Percentiles rank a stretch among this genome's conserved stretches.
Conservation (phyloP, 2,329 filamentous ascomycete genomes). For the Ophiostoma ulmi region DNA sequence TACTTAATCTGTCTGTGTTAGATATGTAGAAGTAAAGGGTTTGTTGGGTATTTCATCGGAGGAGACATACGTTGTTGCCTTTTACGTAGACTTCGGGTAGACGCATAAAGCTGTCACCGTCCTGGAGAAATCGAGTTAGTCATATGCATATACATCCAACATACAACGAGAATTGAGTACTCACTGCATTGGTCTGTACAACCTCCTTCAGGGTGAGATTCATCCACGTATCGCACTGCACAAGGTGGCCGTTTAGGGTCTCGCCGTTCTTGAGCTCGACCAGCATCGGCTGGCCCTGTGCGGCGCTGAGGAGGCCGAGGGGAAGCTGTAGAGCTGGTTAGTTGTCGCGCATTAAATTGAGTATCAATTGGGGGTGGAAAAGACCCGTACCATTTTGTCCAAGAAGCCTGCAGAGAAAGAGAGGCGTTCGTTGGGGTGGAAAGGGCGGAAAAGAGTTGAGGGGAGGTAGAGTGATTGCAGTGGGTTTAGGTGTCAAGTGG, state of each 20-base stretch:
- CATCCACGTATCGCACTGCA: constrained; percentile 99
- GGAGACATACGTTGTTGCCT: constrained; percentile 78
- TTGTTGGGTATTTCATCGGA: neutral
- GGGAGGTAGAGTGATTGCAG: constrained; percentile 9
- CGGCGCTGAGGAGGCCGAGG: constrained; percentile 83
- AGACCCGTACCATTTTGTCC: constrained; percentile 22
- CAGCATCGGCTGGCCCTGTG: constrained; percentile 95
- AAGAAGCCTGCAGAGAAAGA: constrained; percentile 17
- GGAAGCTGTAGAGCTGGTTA: constrained; percentile 49
- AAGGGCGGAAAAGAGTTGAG: neutral
- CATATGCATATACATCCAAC: neutral
- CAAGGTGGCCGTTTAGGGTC: constrained; percentile 91
- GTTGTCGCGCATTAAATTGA: constrained; percentile 18
- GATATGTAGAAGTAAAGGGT: neutral
- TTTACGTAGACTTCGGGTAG: constrained; percentile 93
- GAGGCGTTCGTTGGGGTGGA: constrained; percentile 20
- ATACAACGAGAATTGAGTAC: constrained; percentile 27
- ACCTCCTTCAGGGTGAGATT: constrained; percentile 97
- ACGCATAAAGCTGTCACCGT: constrained; percentile 89
- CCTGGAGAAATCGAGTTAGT: constrained; percentile 43
- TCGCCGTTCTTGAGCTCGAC: constrained; percentile 97
- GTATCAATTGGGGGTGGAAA: neutral
- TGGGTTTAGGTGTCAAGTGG: neutral
- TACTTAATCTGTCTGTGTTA: constrained; percentile 77
- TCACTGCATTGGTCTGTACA: constrained; percentile 82